Evolutionary conservation across 2,329 filamentous ascomycete genomes (phyloP), one percentile per base, ranked within the genome.

Genomic region (Ophiostoma himal-ulmi): DNA sequence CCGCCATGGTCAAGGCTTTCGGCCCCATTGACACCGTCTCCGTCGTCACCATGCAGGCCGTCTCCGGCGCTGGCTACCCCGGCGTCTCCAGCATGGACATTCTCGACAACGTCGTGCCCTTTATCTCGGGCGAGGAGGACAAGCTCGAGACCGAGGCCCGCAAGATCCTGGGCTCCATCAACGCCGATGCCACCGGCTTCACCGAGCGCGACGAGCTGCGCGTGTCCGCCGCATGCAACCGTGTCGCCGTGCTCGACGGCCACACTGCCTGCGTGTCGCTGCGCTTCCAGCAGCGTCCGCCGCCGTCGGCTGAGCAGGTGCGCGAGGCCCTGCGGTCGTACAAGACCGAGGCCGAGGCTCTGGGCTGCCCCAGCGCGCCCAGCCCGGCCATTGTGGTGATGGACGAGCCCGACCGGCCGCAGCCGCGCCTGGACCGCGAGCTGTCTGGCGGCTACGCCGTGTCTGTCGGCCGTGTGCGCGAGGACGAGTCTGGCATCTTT

Each of bases 241-340:
- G 95, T 73, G 95, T 98, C 2, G 87, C 93, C n/a, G 95, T 98
- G 22, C 87, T 97, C 71, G 94, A 98, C 78, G 95, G 95, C 64
- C 95, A 98, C 82, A 96, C 91, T 70, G 94, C 92, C n/a, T 97
- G 94, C 78, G 93, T 98, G 11, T 95, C 92, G 8, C 83, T 98
- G 73, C 85, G 88, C 70, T 98, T 98, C 80, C 87, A 88, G 78
- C 88, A 88, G 75, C 87, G 90, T 52, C 91, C 92, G 1, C 82
- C 89, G 5, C 94, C 94, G 3, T 87, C 83, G 36, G 90, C 89
- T 0, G 90, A 93, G 75, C 84, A 92, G 73, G 92, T 96, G 75
- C 91, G 90, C 80, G 84, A 87, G 75, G 94, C 93, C 1, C 83
- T 98, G 83, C 85, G 91, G 71, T 86, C 88, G 36, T 98, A 97